phyloP scores from a whole-genome alignment of 2,329 filamentous ascomycete species.

The Phialophora macrospora region DNA sequence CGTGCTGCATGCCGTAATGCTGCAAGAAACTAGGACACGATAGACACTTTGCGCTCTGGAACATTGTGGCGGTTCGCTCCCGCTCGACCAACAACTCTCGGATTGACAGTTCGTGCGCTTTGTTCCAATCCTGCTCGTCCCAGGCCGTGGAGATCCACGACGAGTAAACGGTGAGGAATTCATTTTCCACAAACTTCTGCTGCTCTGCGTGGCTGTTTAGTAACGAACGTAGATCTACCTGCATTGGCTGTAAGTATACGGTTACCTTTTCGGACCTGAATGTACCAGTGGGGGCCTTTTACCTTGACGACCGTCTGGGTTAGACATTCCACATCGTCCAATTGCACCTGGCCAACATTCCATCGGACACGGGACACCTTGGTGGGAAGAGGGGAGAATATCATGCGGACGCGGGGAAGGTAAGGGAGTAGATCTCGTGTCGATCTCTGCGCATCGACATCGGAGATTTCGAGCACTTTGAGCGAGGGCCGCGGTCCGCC shows the following conservation, averaged over 20 bases:
- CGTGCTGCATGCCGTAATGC: slow-evolving; percentile 95
- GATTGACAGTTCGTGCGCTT: slow-evolving; percentile 80
- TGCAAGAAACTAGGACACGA: slow-evolving; percentile 80
- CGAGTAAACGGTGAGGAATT: slow-evolving; percentile 70
- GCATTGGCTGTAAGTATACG: slow-evolving; percentile 26
- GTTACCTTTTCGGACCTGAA: slow-evolving; percentile 58
- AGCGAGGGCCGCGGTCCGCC: slow-evolving; percentile 70
- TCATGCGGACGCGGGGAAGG: slow-evolving; percentile 69
- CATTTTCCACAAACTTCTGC: slow-evolving; percentile 66
- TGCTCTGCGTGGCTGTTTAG: slow-evolving; percentile 54
- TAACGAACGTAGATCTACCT: slow-evolving; percentile 48
- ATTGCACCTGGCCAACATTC: slow-evolving; percentile 70
- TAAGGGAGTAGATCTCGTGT: slow-evolving; percentile 88
- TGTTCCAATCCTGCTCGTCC: slow-evolving; percentile 79
- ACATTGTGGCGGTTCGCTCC: slow-evolving; percentile 64
- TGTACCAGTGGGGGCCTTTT: slow-evolving; percentile 52
- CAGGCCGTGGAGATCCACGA: slow-evolving; percentile 77
- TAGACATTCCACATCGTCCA: slow-evolving; percentile 82
- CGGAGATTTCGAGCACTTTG: slow-evolving; percentile 77
- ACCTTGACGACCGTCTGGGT: slow-evolving; percentile 69
- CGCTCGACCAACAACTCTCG: slow-evolving; percentile 79
- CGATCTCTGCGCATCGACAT: slow-evolving; percentile 70
- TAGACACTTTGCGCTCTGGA: slow-evolving; percentile 68
- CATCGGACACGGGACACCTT: slow-evolving; percentile 69
- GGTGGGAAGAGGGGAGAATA: slow-evolving; percentile 71